These are phyloP conservation scores for Sporodiniella umbellata DNA, from an alignment of 371 early-diverging fungal species.

Conservation along the genomic window DNA sequence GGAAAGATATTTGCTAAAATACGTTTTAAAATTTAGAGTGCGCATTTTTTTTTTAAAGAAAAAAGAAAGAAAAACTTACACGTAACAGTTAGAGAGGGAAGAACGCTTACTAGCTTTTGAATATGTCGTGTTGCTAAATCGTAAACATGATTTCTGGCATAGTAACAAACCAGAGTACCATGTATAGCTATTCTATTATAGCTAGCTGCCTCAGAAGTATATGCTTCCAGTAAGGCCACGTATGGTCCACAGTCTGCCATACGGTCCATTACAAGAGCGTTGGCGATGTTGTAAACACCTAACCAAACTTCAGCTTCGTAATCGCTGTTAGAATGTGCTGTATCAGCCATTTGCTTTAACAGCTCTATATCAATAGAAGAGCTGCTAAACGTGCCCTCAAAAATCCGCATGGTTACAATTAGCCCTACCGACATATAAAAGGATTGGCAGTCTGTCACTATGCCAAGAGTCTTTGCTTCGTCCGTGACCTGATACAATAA, in stretches of 20 bases:
- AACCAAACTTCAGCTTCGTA: slow-evolving; percentile 45
- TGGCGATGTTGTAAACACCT: slow-evolving; percentile 38
- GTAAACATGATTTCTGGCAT: slow-evolving; percentile 26
- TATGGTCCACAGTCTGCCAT: slow-evolving; percentile 34
- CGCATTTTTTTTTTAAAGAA: background rate
- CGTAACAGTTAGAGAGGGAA: slow-evolving; percentile 36
- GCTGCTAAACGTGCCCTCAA: slow-evolving; percentile 47
- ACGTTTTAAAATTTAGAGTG: background rate
- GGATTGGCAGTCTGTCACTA: slow-evolving; percentile 50
- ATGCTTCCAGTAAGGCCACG: slow-evolving; percentile 34
- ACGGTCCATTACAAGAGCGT: slow-evolving; percentile 33
- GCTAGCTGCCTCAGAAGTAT: slow-evolving; percentile 25
- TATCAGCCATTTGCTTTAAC: slow-evolving; percentile 45
- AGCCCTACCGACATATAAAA: slow-evolving; percentile 53
- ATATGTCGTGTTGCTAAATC: slow-evolving; percentile 27
- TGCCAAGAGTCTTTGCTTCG: slow-evolving; percentile 44
- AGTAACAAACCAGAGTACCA: slow-evolving; percentile 38
- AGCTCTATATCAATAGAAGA: slow-evolving; percentile 41
- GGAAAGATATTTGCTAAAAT: slow-evolving; percentile 38
- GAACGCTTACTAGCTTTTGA: slow-evolving; percentile 18
- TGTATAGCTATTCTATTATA: slow-evolving; percentile 45
- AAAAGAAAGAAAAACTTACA: slow-evolving; percentile 18
- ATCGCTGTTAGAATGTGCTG: slow-evolving; percentile 44
- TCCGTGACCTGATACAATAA: slow-evolving; percentile 44
- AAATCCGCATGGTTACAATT: slow-evolving; percentile 48